These are phyloP conservation scores for Cercospora citrullina DNA, from an alignment of 2,329 filamentous ascomycete genomes.

Conservation along the genomic window DNA sequence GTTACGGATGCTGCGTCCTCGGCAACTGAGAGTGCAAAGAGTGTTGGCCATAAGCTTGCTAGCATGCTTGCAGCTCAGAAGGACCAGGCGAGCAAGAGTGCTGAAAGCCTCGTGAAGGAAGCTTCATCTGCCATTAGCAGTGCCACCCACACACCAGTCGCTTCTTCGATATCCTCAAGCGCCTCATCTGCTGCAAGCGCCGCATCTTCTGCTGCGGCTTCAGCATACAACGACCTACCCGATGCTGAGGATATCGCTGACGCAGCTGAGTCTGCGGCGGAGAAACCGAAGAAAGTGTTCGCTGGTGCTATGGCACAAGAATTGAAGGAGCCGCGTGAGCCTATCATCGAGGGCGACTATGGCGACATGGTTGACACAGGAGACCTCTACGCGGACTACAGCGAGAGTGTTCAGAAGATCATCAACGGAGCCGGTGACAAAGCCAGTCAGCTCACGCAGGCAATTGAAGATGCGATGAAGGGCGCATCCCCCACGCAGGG, in stretches of 20 bases:
- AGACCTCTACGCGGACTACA: conserved; percentile 46
- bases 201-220: conserved; percentile 31
- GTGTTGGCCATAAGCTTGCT: conserved; percentile 28
- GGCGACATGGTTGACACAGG: conserved; percentile 42
- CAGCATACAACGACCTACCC: conserved; percentile 20
- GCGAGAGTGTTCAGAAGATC: conserved; percentile 54
- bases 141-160: conserved; percentile 13
- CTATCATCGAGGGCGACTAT: conserved; percentile 49
- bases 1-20: conserved; percentile 35
- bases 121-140: conserved; percentile 21
- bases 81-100: conserved; percentile 26
- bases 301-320: conserved; percentile 56
- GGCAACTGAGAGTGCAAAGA: conserved; percentile 18
- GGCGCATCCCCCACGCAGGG: conserved; percentile 49
- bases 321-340: conserved; percentile 49
- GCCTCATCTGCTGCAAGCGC: conserved; percentile 33
- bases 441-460: conserved; percentile 56
- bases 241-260: conserved; percentile 22
- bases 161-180: conserved; percentile 26
- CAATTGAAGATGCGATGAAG: conserved; percentile 57
- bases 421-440: conserved; percentile 55
- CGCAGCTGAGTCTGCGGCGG: conserved; percentile 22
- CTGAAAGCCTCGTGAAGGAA: conserved; percentile 21
- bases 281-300: conserved; percentile 49
- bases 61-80: conserved; percentile 28